Base-by-base conservation (phyloP, 768 basidiomycete genomes). In the Trametes cinnabarina region DNA sequence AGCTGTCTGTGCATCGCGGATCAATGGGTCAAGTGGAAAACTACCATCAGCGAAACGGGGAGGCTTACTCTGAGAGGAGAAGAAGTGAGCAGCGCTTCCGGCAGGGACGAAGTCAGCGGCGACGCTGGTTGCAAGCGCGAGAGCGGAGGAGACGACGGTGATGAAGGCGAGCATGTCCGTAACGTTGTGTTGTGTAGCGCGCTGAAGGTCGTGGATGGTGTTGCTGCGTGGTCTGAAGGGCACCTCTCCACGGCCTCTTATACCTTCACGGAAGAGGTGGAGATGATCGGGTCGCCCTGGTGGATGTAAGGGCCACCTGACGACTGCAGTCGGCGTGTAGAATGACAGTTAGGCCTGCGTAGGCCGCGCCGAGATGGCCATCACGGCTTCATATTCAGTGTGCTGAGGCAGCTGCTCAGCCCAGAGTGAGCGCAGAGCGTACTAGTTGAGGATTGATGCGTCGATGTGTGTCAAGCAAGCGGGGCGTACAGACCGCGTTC, bases 61-160 rank as follows among this genome's bases (percentile, higher is more conserved):
- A 19, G 19, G 35, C 43, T 41, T 23, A 51, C 52, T 60, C 44
- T 51, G 54, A 19, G 42, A 46, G n/a, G 54, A 40, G 39, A 55
- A 51, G 49, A 55, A 55, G 35, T 60, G 59, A n/a, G 54, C 59
- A 17, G 54, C 53, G 15, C 37, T 46, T 43, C 54, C 53, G 3
- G 30, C 30, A 14, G 58, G 58, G 39, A 58, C 22, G 43, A 41
- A 40, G 26, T 53, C 58, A 17, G 58, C 58, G 8, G 47, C 46
- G 19, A 59, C 58, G 22, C 40, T 22, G 39, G 57, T 40, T 11
- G 35, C 42, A 20, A 53, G 39, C 9, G 47, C 47, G 23, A 59
- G 37, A 19, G 51, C 51, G 12, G 51, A 41, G 7, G 39, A 39
- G 25, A 55, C 37, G 46, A 48, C 2, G 26, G 46, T 25, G 54